phyloP scores from a whole-genome alignment of 441 rosid species.

The Populus hybrid region DNA sequence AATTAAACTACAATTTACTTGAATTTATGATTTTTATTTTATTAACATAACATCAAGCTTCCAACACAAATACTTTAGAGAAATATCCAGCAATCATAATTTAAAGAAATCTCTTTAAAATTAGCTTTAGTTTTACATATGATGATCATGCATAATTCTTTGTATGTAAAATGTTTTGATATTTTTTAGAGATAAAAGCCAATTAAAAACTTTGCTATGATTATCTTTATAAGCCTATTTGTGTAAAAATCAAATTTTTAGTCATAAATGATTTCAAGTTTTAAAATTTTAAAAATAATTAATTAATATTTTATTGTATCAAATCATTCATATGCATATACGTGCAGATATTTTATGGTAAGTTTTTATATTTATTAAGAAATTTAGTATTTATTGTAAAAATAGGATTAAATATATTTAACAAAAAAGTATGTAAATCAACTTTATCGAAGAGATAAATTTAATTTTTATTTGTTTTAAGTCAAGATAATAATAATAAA shows the following conservation, averaged over 20 bases:
- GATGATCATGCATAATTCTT: not conserved
- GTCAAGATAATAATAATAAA: not conserved
- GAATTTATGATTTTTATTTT: not conserved
- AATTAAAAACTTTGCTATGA: too few species aligned
- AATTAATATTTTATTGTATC: too few species aligned
- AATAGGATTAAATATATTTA: not conserved
- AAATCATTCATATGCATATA: too few species aligned
- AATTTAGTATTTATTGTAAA: too few species aligned
- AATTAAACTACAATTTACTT: not conserved
- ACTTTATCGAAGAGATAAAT: not conserved
- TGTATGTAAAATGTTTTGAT: too few species aligned
- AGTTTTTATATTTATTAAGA: not conserved
- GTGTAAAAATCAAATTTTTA: too few species aligned
- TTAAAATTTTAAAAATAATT: too few species aligned
- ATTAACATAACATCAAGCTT: not conserved
- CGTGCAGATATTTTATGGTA: not conserved
- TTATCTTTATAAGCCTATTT: too few species aligned
- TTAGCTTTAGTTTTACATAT: not conserved
- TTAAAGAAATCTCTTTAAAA: too few species aligned
- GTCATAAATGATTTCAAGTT: too few species aligned
- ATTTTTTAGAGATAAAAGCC: too few species aligned
- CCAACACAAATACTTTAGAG: not conserved
- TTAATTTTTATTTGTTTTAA: too few species aligned
- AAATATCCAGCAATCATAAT: not conserved
- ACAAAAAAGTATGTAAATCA: not conserved